These are phyloP conservation scores for Vanderwaltozyma yarrowii DNA, from an alignment of 805 yeast species.

Conservation along the genomic window DNA sequence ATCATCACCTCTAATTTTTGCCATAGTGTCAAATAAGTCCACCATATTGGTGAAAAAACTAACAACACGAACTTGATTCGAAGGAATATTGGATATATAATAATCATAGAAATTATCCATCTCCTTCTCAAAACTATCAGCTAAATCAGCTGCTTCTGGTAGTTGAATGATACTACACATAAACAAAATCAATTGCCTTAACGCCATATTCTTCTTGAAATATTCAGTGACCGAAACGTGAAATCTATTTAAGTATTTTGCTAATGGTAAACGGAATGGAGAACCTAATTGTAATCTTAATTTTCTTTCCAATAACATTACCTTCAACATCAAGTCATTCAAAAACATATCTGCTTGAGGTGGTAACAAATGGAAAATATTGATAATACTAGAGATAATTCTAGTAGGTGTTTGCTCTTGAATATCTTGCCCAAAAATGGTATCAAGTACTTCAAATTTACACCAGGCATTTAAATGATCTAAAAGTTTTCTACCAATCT, in stretches of 20 bases:
- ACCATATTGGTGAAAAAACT: constrained; percentile 56
- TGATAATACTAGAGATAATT: constrained; percentile 80
- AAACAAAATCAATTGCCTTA: constrained; percentile 44
- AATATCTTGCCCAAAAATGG: constrained; percentile 70
- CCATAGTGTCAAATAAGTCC: constrained; percentile 50
- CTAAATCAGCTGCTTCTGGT: constrained; percentile 36
- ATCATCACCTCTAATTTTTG: constrained; percentile 35
- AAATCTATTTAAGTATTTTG: constrained; percentile 76
- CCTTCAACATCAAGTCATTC: constrained; percentile 71
- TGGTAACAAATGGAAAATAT: constrained; percentile 85
- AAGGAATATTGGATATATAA: constrained; percentile 36
- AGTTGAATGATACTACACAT: constrained; percentile 26
- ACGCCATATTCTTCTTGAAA: constrained; percentile 55
- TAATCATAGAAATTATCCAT: constrained; percentile 39
- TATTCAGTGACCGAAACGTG: constrained; percentile 63
- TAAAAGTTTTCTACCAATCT: constrained; percentile 83
- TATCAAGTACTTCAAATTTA: constrained; percentile 64
- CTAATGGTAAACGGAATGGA: constrained; percentile 86
- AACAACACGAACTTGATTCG: constrained; percentile 27
- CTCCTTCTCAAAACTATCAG: constrained; percentile 44
- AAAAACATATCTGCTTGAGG: constrained; percentile 85
- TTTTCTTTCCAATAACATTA: constrained; percentile 69
- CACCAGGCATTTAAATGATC: constrained; percentile 97
- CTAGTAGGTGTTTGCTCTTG: constrained; percentile 73
- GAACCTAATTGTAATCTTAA: constrained; percentile 77